Evolutionary conservation across 306 rosid genomes (phyloP).

Genomic region (Citrullus amarus): DNA sequence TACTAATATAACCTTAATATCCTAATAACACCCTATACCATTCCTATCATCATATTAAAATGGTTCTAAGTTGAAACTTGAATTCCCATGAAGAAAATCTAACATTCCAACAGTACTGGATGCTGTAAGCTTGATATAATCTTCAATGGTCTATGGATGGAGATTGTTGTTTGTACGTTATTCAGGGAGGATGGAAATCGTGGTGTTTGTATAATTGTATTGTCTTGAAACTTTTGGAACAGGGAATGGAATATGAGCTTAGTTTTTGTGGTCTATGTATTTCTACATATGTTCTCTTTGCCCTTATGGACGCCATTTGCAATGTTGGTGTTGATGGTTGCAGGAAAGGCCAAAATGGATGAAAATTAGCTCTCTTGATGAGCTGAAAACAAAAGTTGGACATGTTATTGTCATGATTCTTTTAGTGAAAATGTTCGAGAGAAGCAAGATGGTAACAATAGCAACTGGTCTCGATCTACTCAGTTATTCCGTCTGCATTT

Average conservation of each 20-base stretch:
- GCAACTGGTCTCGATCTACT: slow-evolving; percentile 74
- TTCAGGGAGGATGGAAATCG: neutral
- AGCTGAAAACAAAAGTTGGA: slow-evolving; percentile 89
- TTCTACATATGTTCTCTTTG: too few relatives aligned
- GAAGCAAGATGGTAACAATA: slow-evolving; percentile 89
- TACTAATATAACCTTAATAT: too few relatives aligned
- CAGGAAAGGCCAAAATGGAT: slow-evolving; percentile 91
- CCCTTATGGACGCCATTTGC: neutral
- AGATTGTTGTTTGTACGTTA: neutral
- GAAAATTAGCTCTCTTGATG: slow-evolving; percentile 87
- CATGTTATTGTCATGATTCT: slow-evolving; percentile 97
- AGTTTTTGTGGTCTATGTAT: neutral
- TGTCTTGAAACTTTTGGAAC: neutral
- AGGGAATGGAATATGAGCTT: neutral
- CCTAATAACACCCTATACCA: too few relatives aligned
- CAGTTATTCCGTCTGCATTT: slow-evolving; percentile 77
- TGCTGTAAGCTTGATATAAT: neutral
- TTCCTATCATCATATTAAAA: neutral
- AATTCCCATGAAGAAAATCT: neutral
- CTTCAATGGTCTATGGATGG: neutral
- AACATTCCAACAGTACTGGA: neutral
- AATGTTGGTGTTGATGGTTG: slow-evolving; percentile 9
- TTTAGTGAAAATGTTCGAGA: slow-evolving; percentile 92
- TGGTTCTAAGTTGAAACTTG: neutral
- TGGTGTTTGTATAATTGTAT: neutral